Conservation (phyloP, 2,329 filamentous ascomycete species). For the Phialocephala subalpina region DNA sequence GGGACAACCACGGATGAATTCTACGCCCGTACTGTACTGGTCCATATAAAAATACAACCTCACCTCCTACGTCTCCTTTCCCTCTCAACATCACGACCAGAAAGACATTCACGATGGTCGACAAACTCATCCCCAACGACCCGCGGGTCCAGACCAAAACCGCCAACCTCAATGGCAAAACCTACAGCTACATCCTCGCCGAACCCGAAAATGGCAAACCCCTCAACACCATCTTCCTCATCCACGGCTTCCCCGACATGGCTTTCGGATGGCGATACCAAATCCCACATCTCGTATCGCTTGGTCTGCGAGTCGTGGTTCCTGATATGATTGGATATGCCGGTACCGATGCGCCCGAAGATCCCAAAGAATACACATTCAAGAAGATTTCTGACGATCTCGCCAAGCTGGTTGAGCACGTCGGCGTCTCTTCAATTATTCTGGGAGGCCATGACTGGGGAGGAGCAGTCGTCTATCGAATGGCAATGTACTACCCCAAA, state of each 20-base stretch:
- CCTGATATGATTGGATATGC: slow-evolving; percentile 91
- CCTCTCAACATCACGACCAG: not conserved
- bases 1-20: not conserved
- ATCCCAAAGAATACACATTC: slow-evolving; percentile 69
- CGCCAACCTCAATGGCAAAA: slow-evolving; percentile 71
- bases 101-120: slow-evolving; percentile 54
- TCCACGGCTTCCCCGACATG: slow-evolving; percentile 79
- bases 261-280: slow-evolving; percentile 90
- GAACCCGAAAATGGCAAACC: slow-evolving; percentile 54
- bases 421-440: slow-evolving; percentile 65
- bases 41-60: not conserved
- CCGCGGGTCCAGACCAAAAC: slow-evolving; percentile 70
- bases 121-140: slow-evolving; percentile 73
- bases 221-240: slow-evolving; percentile 57
- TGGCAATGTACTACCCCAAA: slow-evolving; percentile 76
- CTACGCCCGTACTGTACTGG: not conserved
- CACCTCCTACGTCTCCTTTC: not conserved
- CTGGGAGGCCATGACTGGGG: slow-evolving; percentile 93
- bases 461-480: slow-evolving; percentile 77
- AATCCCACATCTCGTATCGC: slow-evolving; percentile 76
- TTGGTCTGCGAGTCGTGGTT: slow-evolving; percentile 81
- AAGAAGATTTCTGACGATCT: slow-evolving; percentile 81
- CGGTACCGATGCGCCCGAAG: slow-evolving; percentile 73
- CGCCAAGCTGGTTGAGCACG: slow-evolving; percentile 68
- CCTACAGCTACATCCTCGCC: slow-evolving; percentile 71